Base-by-base conservation (phyloP, 1,284 basidiomycete genomes). In the Heterobasidion occidentale region DNA sequence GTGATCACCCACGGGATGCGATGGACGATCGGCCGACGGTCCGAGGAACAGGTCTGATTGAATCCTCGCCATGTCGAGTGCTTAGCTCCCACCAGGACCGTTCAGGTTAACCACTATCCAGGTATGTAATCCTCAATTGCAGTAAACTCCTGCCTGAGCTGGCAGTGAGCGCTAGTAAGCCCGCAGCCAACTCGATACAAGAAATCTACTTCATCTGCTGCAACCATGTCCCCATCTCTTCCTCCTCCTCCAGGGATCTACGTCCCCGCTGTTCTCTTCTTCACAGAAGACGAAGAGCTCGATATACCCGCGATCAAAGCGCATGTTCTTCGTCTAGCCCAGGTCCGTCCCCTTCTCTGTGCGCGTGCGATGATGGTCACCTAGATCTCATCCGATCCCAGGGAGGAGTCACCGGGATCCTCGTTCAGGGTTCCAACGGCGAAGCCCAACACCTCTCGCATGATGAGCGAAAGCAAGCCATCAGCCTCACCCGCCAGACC, bases 361-460 rank as follows among this genome's bases (percentile, higher is more conserved):
- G 56, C 52, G 56, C 59, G n/a, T 56, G 53, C 34, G 52, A 34
- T 33, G n/a, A 46, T 33, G 4, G 27, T 27, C 17, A 9, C 9
- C 15, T 12, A 20, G 38, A 34, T 48, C 33, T 52, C 19, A 55
- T 35, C n/a, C 7, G 38, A 42, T 42, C n/a, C 7, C 46, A 84
- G 79, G 86, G 84, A 33, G 84, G 85, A 1, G 79, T 89, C 3
- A 84, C 84, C 1, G 88, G 87, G 6, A 87, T 90, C 59, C 73
- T 91, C 20, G 83, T 89, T 0, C 86, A 90, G 66, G 88, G 88
- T 51, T 86, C 81, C 58, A 90, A 89, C 59, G 87, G 88, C 52
- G 86, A 90, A 67, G 88, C 90, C 6, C 84, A 87, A 62, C 90
- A 94, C 64, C 78, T 94, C 62, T 85, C 81, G 5, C 77, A 79